phyloP scores from a whole-genome alignment of 257 asterid genomes.

The Ehretia macrophylla region DNA sequence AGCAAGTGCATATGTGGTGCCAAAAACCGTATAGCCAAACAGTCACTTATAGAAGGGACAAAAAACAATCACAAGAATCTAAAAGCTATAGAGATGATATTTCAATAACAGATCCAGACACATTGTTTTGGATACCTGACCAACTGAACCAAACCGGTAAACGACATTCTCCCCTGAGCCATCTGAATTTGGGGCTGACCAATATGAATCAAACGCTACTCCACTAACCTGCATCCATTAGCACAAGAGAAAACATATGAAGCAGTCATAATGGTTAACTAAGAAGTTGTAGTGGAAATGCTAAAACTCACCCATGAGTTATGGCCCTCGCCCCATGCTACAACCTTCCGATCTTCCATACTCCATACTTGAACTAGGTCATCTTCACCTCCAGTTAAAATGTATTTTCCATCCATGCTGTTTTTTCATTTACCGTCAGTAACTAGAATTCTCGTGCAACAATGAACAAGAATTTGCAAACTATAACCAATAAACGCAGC shows the following conservation, averaged over 20 bases:
- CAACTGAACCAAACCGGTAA: constrained; percentile 98
- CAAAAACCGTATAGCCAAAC: no score
- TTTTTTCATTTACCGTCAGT: not conserved
- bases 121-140: constrained; percentile 59
- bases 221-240: constrained; percentile 81
- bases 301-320: constrained; percentile 86
- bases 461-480: no score
- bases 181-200: constrained; percentile 88
- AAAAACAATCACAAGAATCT: not conserved
- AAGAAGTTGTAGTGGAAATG: no score
- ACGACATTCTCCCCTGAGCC: constrained; percentile 76
- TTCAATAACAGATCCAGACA: not conserved
- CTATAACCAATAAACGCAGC: no score
- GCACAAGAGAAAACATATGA: constrained; percentile 14
- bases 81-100: not conserved
- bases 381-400: constrained; percentile 98
- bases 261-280: constrained; percentile 12
- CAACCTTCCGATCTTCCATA: constrained; percentile 92
- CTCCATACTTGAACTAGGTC: constrained; percentile 99
- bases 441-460: no score
- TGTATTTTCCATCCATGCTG: constrained; percentile 97
- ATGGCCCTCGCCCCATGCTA: constrained; percentile 99
- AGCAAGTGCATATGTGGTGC: no score
- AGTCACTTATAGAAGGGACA: no score
- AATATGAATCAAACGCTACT: constrained; percentile 93